A percentile compares a stretch with the other conserved stretches of the same genome.
Evolutionary conservation across 139 green algal genomes (phyloP).

Genomic region (Chlorella sp.): DNA sequence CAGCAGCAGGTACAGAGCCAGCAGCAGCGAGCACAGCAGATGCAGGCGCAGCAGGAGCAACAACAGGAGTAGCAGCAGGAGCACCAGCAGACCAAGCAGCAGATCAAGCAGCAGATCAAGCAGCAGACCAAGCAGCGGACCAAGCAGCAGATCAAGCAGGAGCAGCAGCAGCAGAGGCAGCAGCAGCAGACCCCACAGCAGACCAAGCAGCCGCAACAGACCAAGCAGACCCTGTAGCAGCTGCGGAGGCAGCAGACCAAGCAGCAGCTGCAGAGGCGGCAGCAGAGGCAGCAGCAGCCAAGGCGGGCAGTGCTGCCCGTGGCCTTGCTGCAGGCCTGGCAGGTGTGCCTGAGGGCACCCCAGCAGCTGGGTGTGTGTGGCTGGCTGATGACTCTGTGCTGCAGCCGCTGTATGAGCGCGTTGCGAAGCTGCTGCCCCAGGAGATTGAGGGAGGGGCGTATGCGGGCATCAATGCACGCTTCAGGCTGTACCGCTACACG

Average conservation of each 20-base stretch:
- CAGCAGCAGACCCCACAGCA: background rate
- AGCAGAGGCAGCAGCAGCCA: no score
- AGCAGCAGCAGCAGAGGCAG: background rate
- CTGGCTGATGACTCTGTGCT: conserved; percentile 37
- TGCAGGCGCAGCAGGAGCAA: background rate
- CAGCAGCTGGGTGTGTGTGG: conserved; percentile 44
- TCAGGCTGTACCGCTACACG: conserved; percentile 6
- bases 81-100: no score
- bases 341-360: conserved; percentile 17
- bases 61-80: background rate
- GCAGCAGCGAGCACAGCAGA: background rate
- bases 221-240: background rate
- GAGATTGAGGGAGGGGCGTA: conserved; percentile 28
- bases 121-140: background rate
- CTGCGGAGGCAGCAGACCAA: background rate
- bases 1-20: background rate
- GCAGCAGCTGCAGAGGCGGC: background rate
- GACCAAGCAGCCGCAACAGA: background rate
- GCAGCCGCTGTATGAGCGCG: conserved; percentile 23
- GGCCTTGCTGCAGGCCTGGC: background rate
- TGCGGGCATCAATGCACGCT: conserved; percentile 43
- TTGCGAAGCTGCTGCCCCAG: conserved; percentile 24
- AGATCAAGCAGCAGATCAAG: no score
- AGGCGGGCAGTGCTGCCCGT: background rate
- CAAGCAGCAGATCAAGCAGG: background rate